phyloP scores from a whole-genome alignment of 345 rosid species.

The Eucalyptus curtisii region DNA sequence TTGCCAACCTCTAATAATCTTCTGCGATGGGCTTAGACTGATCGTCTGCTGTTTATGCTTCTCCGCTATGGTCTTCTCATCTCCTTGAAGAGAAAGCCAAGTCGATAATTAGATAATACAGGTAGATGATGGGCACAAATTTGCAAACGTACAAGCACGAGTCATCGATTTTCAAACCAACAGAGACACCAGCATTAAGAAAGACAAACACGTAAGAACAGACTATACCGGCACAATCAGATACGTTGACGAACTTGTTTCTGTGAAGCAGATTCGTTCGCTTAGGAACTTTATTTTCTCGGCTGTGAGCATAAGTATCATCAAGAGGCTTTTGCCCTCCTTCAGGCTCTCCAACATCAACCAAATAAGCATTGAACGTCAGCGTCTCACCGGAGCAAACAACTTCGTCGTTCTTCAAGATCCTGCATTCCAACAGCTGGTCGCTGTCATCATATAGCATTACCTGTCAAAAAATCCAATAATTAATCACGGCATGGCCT shows the following conservation, averaged over 20 bases:
- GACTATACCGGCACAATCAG: slow-evolving; percentile 26
- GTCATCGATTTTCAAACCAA: not conserved
- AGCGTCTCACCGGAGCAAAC: slow-evolving; percentile 44
- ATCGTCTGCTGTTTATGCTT: slow-evolving; percentile 2
- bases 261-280: slow-evolving; percentile 2
- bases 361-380: slow-evolving; percentile 50
- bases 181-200: not conserved
- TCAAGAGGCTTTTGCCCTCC: slow-evolving; percentile 4
- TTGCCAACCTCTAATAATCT: slow-evolving; percentile 45
- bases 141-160: not conserved
- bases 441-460: slow-evolving; percentile 62
- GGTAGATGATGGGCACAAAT: not conserved
- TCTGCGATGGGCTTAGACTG: slow-evolving; percentile 42
- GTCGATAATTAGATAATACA: not conserved
- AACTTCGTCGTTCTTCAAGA: slow-evolving; percentile 44
- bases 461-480: slow-evolving; percentile 14
- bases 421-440: slow-evolving; percentile 60
- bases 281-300: not conserved
- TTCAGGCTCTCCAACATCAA: slow-evolving; percentile 58
- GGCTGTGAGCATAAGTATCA: not conserved
- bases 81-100: not conserved
- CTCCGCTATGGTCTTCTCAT: slow-evolving; percentile 6
- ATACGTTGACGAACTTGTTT: slow-evolving; percentile 24
- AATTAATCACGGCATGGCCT: not conserved
- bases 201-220: not conserved